Percentiles rank a stretch among this genome's conserved stretches.
Evolutionary conservation across 257 asterid genomes (phyloP).

Genomic region (Verbascum thapsus): DNA sequence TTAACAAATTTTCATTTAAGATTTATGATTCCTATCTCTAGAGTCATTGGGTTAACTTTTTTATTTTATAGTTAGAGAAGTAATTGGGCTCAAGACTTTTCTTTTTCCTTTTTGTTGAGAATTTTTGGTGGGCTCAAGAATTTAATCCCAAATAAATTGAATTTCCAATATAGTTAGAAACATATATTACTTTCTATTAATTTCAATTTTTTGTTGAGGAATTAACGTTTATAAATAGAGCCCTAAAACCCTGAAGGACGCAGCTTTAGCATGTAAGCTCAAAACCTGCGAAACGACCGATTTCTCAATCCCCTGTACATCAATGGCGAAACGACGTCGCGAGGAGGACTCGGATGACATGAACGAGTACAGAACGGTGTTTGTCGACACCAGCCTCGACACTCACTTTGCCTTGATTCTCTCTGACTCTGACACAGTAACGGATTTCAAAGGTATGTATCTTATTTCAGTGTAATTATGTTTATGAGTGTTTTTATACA

Average conservation of each 20-base stretch:
- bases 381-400: slow-evolving; percentile 68
- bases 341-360: slow-evolving; percentile 32
- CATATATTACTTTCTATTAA: too few species aligned
- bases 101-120: too few species aligned
- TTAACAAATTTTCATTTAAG: too few species aligned
- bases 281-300: neutral
- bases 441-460: slow-evolving; percentile 56
- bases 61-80: too few species aligned
- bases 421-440: slow-evolving; percentile 49
- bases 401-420: slow-evolving; percentile 56
- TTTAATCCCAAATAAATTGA: too few species aligned
- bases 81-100: too few species aligned
- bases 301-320: neutral
- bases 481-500: neutral
- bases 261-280: slow-evolving; percentile 8
- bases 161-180: too few species aligned
- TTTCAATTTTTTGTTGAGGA: neutral
- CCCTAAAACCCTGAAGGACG: slow-evolving; percentile 35
- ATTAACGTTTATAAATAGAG: neutral
- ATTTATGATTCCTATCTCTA: too few species aligned
- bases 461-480: neutral
- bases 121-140: too few species aligned
- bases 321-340: slow-evolving; percentile 62
- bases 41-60: too few species aligned
- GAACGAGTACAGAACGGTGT: slow-evolving; percentile 35